Evolutionary conservation across 306 rosid species (phyloP), one percentile per base, ranked within the genome.

Genomic region (Castanea mollissima): DNA sequence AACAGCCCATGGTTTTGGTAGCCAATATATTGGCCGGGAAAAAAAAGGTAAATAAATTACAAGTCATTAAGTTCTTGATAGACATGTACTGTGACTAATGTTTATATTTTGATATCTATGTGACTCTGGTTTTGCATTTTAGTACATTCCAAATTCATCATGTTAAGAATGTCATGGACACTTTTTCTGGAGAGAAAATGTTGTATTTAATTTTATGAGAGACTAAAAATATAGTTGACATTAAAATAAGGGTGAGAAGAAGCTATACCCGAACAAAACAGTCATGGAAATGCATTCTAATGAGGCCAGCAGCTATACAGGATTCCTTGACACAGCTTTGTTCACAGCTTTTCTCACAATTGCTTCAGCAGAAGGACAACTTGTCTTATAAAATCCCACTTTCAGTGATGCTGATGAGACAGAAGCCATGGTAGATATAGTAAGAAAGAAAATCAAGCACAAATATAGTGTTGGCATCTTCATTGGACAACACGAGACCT

Each of bases 261-360:
- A 29, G 11, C 12, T 72, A 14, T 78, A 83, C 88, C 74, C 90
- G 73, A 11, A 84, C 85, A 58, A 87, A 87, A 15, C 88, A 87
- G 32, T 87, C 90, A 29, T 87, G 88, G 34, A 84, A 87, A 69
- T 87, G 86, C 83, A 87, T 69, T 57, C 90, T 46, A 5, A 87
- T 82, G 63, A 84, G 84, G 31, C 85, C 86, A 7, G 88, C 85
- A 46, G 85, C 88, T 0, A 82, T 7, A 83, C 83, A 2, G 86
- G 81, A 68, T 84, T 76, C 1, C 6, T 67, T 16, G 85, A 79
- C 64, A 76, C 81, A 2, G 81, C 88, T 74, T 74, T 79, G 55
- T 29, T 19, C 5, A 79, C 83, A 49, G 69, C 83, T 31, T 76
- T 79, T 55, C 51, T 76, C 73, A 87, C 82, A 5, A 84, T 74